These are phyloP conservation scores for Raphanus sativus DNA, from an alignment of 345 rosid species.

Conservation along the genomic window DNA sequence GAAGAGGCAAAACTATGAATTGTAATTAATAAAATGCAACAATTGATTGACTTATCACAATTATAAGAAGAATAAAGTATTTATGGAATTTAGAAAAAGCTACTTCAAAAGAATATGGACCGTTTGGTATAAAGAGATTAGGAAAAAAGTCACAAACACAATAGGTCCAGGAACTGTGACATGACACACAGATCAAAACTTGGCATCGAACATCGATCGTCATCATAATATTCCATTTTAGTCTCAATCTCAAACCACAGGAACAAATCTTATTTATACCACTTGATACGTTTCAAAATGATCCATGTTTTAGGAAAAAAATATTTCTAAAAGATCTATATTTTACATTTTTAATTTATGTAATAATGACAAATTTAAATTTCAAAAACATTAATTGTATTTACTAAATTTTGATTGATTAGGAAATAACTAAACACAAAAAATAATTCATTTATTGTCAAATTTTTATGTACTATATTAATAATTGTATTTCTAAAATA, in stretches of 20 bases:
- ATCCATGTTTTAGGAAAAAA: too few species aligned
- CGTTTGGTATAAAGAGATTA: slow-evolving; percentile 21
- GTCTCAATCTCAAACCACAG: slow-evolving; percentile 34
- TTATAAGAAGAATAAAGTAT: slow-evolving; percentile 32
- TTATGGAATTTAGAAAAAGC: slow-evolving; percentile 31
- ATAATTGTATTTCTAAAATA: too few species aligned
- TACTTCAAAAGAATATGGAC: slow-evolving; percentile 34
- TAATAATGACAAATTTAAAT: too few species aligned
- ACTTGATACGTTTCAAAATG: too few species aligned
- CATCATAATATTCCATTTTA: slow-evolving; percentile 35
- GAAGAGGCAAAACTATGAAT: slow-evolving; percentile 4
- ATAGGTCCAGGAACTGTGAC: slow-evolving; percentile 40
- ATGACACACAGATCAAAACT: slow-evolving; percentile 36
- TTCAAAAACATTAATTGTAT: too few species aligned
- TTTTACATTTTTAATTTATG: too few species aligned
- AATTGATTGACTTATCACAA: slow-evolving; percentile 39
- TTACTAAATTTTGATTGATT: too few species aligned
- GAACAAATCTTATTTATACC: slow-evolving; percentile 22
- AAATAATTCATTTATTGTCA: too few species aligned
- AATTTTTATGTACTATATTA: too few species aligned
- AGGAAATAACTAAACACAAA: too few species aligned
- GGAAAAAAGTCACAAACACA: slow-evolving; percentile 30
- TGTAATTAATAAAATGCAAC: slow-evolving; percentile 36
- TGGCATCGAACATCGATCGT: slow-evolving; percentile 33
- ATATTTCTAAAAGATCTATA: too few species aligned